Evolutionary conservation across 805 yeast genomes (phyloP), one percentile per base, ranked within the genome.

Genomic region (Yarrowia keelungensis): DNA sequence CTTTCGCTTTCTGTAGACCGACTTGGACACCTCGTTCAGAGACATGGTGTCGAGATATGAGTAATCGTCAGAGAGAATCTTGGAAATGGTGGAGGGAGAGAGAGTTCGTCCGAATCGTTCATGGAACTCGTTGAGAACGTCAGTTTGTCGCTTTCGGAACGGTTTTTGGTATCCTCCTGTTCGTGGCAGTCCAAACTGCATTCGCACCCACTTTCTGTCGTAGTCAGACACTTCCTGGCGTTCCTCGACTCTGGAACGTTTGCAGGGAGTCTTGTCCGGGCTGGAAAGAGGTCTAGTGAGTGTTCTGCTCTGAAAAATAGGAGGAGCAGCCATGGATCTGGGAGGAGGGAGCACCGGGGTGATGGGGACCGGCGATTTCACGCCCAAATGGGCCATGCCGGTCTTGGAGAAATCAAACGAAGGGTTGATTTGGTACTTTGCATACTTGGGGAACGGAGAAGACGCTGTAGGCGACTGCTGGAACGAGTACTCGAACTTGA

Each of bases 271-370:
- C 38, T 56, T 41, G 11, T 56, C 62, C 9, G 62, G 62, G 47
- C 62, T 56, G 5, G 46, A 5, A 0, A 56, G 39, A 15, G 62
- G 62, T 41, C 47, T 22, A 0, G 62, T n/a, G 5, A 56, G 47
- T 2, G 62, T 56, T 5, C 62, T 32, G 47, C 47, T 56, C 38
- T 56, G 62, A 10, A 56, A 56, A n/a, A 56, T 56, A 7, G 62
- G 62, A 0, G 62, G 62, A 7, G 62, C 62, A 15, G 62, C 62
- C 62, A 56, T 56, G 15, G 47, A 42, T 12, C n/a, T 8, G 2
- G 62, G 62, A 9, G 62, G 62, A 22, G 62, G 62, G 5, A 56
- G 62, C n/a, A 56, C 62, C 7, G 62, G 62, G n/a, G 62, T 56
- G 22, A 42, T 42, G 4, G 38, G 62, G 0, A 4, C 47, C n/a